These are phyloP conservation scores for Cornus controversa DNA, from an alignment of 148 eudicot species.

Conservation along the genomic window DNA sequence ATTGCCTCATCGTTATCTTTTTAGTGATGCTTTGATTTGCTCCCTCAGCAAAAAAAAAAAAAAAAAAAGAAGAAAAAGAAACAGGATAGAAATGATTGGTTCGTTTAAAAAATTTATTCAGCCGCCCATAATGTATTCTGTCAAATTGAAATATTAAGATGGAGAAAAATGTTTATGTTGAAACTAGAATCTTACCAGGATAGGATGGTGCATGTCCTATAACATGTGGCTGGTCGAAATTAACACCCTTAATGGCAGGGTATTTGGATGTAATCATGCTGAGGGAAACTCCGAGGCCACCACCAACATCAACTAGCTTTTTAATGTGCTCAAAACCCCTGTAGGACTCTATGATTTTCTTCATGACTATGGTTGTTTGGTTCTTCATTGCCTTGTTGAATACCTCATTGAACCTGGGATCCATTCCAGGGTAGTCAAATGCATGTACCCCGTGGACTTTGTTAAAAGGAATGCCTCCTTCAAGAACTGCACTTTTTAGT, in stretches of 20 bases:
- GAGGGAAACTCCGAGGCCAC: constrained; percentile 40
- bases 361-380: constrained; percentile 28
- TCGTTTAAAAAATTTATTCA: too few relatives aligned
- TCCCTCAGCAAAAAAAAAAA: too few relatives aligned
- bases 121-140: too few relatives aligned
- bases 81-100: too few relatives aligned
- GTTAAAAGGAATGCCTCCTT: constrained; percentile 48
- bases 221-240: constrained; percentile 43
- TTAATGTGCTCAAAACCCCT: constrained; percentile 36
- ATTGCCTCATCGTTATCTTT: too few relatives aligned
- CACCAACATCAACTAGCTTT: constrained; percentile 49
- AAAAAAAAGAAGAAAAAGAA: too few relatives aligned
- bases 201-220: constrained; percentile 25
- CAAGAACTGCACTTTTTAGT: constrained; percentile 40
- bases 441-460: constrained; percentile 38
- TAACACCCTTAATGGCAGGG: constrained; percentile 38
- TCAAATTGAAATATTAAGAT: too few relatives aligned
- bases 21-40: too few relatives aligned
- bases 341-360: constrained; percentile 30
- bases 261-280: constrained; percentile 27
- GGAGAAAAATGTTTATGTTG: too few relatives aligned
- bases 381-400: constrained; percentile 46
- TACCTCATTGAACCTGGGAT: constrained; percentile 37
- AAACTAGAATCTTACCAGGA: constrained; percentile 21
- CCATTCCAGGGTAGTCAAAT: constrained; percentile 35